Base-by-base conservation (phyloP, 345 rosid species). In the Brassica rapa region DNA sequence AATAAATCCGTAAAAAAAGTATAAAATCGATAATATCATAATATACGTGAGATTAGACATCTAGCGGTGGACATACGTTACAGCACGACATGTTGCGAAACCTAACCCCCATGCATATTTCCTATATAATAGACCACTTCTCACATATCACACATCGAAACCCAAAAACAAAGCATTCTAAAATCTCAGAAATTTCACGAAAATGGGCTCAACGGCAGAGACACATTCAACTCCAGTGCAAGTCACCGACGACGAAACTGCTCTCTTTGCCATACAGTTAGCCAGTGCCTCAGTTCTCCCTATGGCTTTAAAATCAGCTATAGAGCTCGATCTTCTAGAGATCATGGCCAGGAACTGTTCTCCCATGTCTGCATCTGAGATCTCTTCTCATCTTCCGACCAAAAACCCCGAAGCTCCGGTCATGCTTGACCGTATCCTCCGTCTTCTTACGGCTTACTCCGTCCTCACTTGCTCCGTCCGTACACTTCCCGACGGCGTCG, bases 291-390 rank as follows among this genome's bases (percentile, higher is more conserved):
- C 94, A 0, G 91, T 89, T 24, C 88, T 92, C 2, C 96, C 98
- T 2, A 94, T 92, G 98, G 88, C 86, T 62, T 90, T 94, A 39
- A 91, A 89, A 79, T 19, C 97, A 2, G 93, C 94, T 76, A 68
- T 94, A 2, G 98, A 94, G 62, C 96, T 94, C 0, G 96, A 90
- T 77, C 80, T 94, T 21, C 91, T 92, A 4, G 94, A 94, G 84
- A 89, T 94, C 86, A 88, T 94, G 79, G 85, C 89, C 3, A 86
- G 82, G 79, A 79, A 67, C 75, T 83, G 88, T 1, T 87, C 86
- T 12, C 87, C 86, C 4, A 46, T 89, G 41, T 90, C 96, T 39
- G 86, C 98, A 0, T 56, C 81, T 1, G 94, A 90, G 25, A 80
- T 94, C 14, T 90, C 94, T 66, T 77, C 89, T 23, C 85, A 83